Evolutionary conservation across 495 filamentous ascomycete genomes (phyloP).

Genomic region (Tuber indicum): DNA sequence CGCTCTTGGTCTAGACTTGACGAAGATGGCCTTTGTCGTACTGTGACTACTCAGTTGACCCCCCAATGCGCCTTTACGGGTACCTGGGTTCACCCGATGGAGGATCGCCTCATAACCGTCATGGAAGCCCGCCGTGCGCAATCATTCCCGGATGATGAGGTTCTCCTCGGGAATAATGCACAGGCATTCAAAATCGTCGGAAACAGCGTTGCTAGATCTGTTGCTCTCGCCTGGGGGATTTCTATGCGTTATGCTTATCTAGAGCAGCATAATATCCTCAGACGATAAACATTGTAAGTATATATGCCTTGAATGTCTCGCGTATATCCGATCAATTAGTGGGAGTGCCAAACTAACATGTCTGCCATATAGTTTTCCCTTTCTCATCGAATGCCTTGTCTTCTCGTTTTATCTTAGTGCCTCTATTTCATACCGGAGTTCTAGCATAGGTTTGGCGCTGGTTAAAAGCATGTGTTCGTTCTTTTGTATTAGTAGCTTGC

Average conservation of each 20-base stretch:
- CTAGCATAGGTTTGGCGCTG: slow-evolving; percentile 4
- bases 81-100: slow-evolving; percentile 53
- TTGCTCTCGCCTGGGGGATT: slow-evolving; percentile 58
- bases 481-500: background rate
- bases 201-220: slow-evolving; percentile 62
- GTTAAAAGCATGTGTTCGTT: background rate
- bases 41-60: slow-evolving; percentile 49
- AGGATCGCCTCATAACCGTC: slow-evolving; percentile 53
- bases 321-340: background rate
- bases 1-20: slow-evolving; percentile 51
- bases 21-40: slow-evolving; percentile 51
- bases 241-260: slow-evolving; percentile 54
- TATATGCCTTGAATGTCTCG: background rate
- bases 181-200: slow-evolving; percentile 60
- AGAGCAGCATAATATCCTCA: slow-evolving; percentile 15
- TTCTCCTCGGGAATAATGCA: slow-evolving; percentile 52
- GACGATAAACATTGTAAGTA: background rate
- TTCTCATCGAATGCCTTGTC: background rate
- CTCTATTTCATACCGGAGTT: background rate
- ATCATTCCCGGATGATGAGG: slow-evolving; percentile 60
- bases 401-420: background rate
- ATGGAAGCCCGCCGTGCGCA: slow-evolving; percentile 62
- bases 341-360: background rate
- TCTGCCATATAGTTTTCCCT: background rate
- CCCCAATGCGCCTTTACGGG: slow-evolving; percentile 50